Base-by-base conservation (phyloP, 1,139 yeast genomes). In the Pneumocystis canis region DNA sequence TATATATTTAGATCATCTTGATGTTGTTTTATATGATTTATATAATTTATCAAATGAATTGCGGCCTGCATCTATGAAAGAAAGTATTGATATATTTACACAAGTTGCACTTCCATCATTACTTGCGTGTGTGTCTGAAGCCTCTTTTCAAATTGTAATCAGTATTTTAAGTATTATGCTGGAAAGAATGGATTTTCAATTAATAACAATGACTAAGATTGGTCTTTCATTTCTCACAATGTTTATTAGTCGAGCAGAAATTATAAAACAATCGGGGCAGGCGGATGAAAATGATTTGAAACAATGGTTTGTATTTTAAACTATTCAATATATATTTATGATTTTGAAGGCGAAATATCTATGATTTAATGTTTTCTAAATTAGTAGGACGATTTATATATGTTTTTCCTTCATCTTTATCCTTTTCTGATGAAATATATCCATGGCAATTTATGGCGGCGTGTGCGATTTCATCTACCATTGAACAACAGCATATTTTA, bases 401-500 rank as follows among this genome's bases (percentile, higher is more conserved):
- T 33, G 82, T 90, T 63, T 90, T 92, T 85, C 97, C 97, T 62
- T 89, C 92, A 61, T 70, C 74, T 66, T 60, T 61, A 9, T 61
- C 62, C n/a, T 62, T 59, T 40, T 86, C 82, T 66, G 96, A 88
- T 71, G 90, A 85, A 67, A 82, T 95, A 0, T 89, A 90, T 71
- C 90, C 89, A 60, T 92, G 98, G 98, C 97, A 92, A 76, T 90
- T 92, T 72, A 80, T 92, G 75, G 98, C 98, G 47, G 87, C 96
- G 16, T 80, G 92, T 66, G 94, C 97, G 0, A 79, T 92, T 67
- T 94, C 96, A 66, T 97, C 97, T 69, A 86, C 87, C 73, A 80
- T 90, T 70, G 89, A 86, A 70, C 97, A 90, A 74, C 97, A 92
- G 79, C 83, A 97, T 76, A 84, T 89, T 67, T 86, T 92, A 70